These are phyloP conservation scores for Phylloporus arenicola DNA, from an alignment of 768 basidiomycete genomes.

Conservation along the genomic window DNA sequence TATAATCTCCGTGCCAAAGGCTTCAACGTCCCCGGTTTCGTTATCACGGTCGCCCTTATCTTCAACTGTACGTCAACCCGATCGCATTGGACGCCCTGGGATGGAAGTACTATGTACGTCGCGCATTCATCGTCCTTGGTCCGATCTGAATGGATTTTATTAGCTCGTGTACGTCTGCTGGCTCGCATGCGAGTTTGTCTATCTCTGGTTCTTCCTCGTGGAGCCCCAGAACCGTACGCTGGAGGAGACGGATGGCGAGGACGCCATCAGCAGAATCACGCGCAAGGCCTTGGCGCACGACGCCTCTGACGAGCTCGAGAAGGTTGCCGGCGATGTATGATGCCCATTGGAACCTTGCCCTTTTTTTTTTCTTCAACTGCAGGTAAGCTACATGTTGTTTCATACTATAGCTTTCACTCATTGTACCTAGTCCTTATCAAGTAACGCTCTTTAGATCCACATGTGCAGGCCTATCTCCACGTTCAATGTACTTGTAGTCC, in stretches of 20 bases:
- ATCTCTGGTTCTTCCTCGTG: constrained; percentile 60
- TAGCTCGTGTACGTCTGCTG: constrained; percentile 67
- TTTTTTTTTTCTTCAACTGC: background rate
- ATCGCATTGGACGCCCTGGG: constrained; percentile 57
- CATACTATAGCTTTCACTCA: too few species aligned
- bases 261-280: constrained; percentile 37
- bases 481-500: too few species aligned
- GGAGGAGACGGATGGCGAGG: constrained; percentile 79
- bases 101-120: constrained; percentile 73
- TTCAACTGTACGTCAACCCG: constrained; percentile 87
- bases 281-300: constrained; percentile 21
- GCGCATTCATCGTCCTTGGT: background rate
- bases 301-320: constrained; percentile 19
- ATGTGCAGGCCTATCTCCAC: too few species aligned
- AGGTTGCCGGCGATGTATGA: constrained; percentile 11
- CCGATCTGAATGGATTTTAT: constrained; percentile 21
- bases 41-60: constrained; percentile 72
- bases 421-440: too few species aligned
- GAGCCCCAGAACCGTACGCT: constrained; percentile 71
- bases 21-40: constrained; percentile 75
- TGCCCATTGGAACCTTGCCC: background rate
- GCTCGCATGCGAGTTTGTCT: constrained; percentile 61
- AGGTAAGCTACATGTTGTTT: too few species aligned
- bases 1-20: constrained; percentile 82
- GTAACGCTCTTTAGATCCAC: too few species aligned